Evolutionary conservation across 1,139 yeast species (phyloP).

Genomic region (Saccharomyces uvarum): DNA sequence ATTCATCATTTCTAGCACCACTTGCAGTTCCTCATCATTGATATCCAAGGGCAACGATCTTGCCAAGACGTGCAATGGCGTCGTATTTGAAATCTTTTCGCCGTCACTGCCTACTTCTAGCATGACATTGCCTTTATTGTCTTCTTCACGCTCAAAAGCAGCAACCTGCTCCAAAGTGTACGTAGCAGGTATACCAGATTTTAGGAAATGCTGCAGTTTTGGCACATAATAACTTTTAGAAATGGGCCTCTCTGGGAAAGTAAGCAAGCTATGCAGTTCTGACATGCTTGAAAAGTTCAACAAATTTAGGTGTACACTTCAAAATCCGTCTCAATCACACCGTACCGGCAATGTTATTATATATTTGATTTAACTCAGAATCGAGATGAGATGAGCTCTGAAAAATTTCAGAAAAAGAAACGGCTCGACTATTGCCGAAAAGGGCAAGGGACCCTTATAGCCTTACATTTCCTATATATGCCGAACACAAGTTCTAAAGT

Average conservation of each 20-base stretch:
- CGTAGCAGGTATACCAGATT: constrained; percentile 70
- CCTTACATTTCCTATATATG: background rate
- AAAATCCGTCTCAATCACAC: background rate
- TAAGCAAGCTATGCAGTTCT: constrained; percentile 62
- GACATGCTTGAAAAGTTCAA: constrained; percentile 41
- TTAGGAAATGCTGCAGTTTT: constrained; percentile 41
- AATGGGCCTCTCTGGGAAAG: constrained; percentile 51
- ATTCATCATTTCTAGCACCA: constrained; percentile 51
- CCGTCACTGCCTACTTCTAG: constrained; percentile 28
- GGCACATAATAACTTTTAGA: constrained; percentile 37
- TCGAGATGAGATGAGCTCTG: background rate
- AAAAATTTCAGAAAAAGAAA: background rate
- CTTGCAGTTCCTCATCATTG: constrained; percentile 38
- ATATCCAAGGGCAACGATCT: constrained; percentile 41
- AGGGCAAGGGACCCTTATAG: background rate
- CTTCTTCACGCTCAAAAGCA: constrained; percentile 42
- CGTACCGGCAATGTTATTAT: background rate
- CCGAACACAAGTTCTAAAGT: background rate
- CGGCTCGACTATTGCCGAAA: background rate
- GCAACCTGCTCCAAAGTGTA: constrained; percentile 73
- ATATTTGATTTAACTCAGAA: background rate
- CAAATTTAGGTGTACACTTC: background rate
- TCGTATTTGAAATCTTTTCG: constrained; percentile 45
- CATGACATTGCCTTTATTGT: constrained; percentile 29
- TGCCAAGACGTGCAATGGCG: constrained; percentile 65